Evolutionary conservation across 2,329 filamentous ascomycete genomes (phyloP), one percentile per base, ranked within the genome.

Genomic region (Plectosphaerella plurivora): DNA sequence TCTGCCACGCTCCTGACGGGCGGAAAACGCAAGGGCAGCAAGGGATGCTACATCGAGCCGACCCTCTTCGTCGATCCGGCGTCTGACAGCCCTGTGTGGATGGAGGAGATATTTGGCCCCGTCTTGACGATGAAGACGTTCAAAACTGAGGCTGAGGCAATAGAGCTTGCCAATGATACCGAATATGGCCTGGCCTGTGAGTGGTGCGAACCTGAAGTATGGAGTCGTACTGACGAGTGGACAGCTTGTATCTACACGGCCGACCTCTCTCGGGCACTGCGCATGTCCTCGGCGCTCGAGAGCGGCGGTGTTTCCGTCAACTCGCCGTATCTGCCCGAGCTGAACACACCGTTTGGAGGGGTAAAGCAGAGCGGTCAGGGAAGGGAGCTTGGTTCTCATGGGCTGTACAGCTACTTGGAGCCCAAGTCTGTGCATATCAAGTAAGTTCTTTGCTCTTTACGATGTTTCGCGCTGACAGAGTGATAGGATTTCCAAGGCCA

Each of bases 91-190:
- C 41, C 58, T 18, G 33, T 53, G 10, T 44, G 48, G 65, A 74
- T 76, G 18, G 81, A 86, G 57, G 83, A 87, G 55, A 74, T 86
- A 1, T 87, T 87, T 55, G 83, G 84, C 0, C 83, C 84, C 0
- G 83, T 88, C 4, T 77, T 82, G 0, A 36, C 36, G 15, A 14
- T 53, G 14, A 37, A 33, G 14, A 24, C 39, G 14, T 81, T 81
- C 66, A 73, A 74, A 55, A 70, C 67, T 0, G 78, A 81, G 55
- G 72, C 74, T 16, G 76, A 80, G 52, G 77, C 73, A 0, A 59
- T 81, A 16, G 58, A 62, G n/a, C 64, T 69, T n/a, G 78, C 77
- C 5, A 82, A 82, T 59, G 72, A 78, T 55, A 74, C 71, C 0
- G 73, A 70, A 3, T 81, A 60, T 28, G 63, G 62, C 3, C 53